Conservation (phyloP, 140 eudicot genomes). For the Erigeron philadelphicus region DNA sequence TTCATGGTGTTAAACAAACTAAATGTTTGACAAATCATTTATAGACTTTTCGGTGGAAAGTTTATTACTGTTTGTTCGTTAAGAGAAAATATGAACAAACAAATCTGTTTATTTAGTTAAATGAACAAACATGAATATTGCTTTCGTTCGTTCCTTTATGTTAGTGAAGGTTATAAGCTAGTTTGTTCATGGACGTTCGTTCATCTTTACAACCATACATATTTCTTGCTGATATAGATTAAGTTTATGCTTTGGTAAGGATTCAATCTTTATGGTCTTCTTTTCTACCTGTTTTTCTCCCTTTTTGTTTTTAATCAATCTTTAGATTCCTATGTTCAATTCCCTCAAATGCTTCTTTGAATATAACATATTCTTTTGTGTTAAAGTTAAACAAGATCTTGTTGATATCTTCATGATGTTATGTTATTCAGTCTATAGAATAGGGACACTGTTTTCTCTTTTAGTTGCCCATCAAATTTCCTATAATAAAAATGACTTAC, state of each 20-base stretch:
- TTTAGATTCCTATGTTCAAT: slow-evolving; percentile 16
- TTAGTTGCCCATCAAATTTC: slow-evolving; percentile 10
- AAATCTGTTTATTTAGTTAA: too few relatives aligned
- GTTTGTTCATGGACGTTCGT: too few relatives aligned
- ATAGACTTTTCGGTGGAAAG: too few relatives aligned
- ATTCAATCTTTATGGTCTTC: slow-evolving; percentile 23
- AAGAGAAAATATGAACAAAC: too few relatives aligned
- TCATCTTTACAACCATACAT: not conserved
- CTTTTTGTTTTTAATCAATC: slow-evolving; percentile 16
- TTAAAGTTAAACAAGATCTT: slow-evolving; percentile 12
- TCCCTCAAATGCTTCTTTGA: slow-evolving; percentile 4
- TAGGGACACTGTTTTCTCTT: not conserved
- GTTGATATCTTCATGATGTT: slow-evolving; percentile 25
- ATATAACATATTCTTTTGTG: slow-evolving; percentile 9
- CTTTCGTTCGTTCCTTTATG: too few relatives aligned
- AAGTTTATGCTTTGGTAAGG: slow-evolving; percentile 1
- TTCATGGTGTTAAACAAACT: too few relatives aligned
- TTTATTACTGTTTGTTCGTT: too few relatives aligned
- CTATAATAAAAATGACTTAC: slow-evolving; percentile 19
- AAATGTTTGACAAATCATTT: too few relatives aligned
- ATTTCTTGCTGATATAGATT: not conserved
- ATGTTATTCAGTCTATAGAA: slow-evolving; percentile 11
- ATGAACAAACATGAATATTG: too few relatives aligned
- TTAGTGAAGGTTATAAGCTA: too few relatives aligned
- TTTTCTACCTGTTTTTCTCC: slow-evolving; percentile 1